phyloP scores from a whole-genome alignment of 2,329 filamentous ascomycete genomes.

The Erysiphe pulchra region DNA sequence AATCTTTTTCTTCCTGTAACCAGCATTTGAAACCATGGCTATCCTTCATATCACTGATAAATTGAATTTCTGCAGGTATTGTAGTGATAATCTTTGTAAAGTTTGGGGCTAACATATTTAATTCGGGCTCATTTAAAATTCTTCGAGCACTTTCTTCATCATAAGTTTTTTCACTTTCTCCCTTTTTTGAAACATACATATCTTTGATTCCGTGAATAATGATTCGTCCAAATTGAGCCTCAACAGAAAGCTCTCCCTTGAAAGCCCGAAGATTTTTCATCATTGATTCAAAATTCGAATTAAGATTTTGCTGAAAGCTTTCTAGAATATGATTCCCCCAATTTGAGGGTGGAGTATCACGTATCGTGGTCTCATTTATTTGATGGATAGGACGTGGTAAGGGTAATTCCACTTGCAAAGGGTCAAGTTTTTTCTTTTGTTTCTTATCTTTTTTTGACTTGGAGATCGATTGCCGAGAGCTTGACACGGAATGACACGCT shows the following conservation, averaged over 20 bases:
- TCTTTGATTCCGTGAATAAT: slow-evolving; percentile 4
- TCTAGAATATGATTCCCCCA: background rate
- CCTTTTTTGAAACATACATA: slow-evolving; percentile 2
- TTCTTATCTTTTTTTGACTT: too few species aligned
- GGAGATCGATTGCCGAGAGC: too few species aligned
- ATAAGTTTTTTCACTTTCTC: slow-evolving; percentile 1
- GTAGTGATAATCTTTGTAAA: slow-evolving; percentile 11
- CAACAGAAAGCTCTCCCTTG: slow-evolving; percentile 7
- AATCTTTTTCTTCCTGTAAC: slow-evolving; percentile 3
- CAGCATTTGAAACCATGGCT: slow-evolving; percentile 6
- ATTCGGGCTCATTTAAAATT: background rate
- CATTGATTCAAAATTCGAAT: slow-evolving; percentile 4
- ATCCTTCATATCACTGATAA: slow-evolving; percentile 7
- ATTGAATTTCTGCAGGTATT: slow-evolving; percentile 7
- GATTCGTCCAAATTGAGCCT: slow-evolving; percentile 11
- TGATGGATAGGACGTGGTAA: too few species aligned
- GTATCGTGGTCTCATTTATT: too few species aligned
- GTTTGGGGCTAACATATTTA: slow-evolving; percentile 1
- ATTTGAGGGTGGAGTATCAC: too few species aligned
- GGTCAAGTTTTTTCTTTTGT: too few species aligned
- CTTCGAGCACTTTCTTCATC: background rate
- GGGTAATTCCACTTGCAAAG: too few species aligned
- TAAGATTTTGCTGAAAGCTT: slow-evolving; percentile 6
- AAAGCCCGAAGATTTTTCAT: slow-evolving; percentile 7
- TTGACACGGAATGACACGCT: too few species aligned